Evolutionary conservation across 768 basidiomycete genomes (phyloP), one percentile per base, ranked within the genome.

Genomic region (Boletales sp.): DNA sequence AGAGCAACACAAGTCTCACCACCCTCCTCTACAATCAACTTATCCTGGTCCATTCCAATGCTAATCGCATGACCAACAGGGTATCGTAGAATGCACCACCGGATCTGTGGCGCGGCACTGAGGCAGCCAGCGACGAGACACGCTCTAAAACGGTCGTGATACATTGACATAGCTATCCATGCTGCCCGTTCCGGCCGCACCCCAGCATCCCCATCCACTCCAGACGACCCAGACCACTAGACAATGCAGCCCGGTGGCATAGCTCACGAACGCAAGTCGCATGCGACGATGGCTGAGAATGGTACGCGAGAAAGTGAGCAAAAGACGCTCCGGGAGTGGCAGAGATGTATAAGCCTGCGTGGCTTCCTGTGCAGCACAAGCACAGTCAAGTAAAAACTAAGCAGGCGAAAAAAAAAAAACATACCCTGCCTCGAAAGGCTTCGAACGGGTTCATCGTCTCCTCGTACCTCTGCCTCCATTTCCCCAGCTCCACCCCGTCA

Each of bases 361-460:
- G 30, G 93, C 92, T 74, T 98, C 96, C 95, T 98, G 64, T 39
- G 65, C 38, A 1, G 2, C 19, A n/a, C 17, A n/a, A 1, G 3
- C 19, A 15, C 17, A n/a, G 40, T 55, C 38, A 46, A 9, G 14
- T 21, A 21, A 21, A 21, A 21, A 21, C n/a, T 2, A 14, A 21
- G 9, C 3, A 14, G 33, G 25, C 13, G 15, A 15, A 19, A 11
- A 11, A 48, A 17, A 30, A 50, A 5, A 5, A 7, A 80, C 93
- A 57, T 60, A 96, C 95, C 67, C 93, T 77, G 2, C 95, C 93
- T 55, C 93, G 83, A 78, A 99, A 98, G 8, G 88, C 93, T 68
- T 97, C 94, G 64, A 99, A 99, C 0, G 96, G 95, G 63, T 99
- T 98, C 83, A 98, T 93, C 46, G 90, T 83, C 70, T 96, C 90